A percentile compares a stretch with the other conserved stretches of the same genome.
phyloP scores from a whole-genome alignment of 148 eudicot species.

The Fagopyrum homotropicum region DNA sequence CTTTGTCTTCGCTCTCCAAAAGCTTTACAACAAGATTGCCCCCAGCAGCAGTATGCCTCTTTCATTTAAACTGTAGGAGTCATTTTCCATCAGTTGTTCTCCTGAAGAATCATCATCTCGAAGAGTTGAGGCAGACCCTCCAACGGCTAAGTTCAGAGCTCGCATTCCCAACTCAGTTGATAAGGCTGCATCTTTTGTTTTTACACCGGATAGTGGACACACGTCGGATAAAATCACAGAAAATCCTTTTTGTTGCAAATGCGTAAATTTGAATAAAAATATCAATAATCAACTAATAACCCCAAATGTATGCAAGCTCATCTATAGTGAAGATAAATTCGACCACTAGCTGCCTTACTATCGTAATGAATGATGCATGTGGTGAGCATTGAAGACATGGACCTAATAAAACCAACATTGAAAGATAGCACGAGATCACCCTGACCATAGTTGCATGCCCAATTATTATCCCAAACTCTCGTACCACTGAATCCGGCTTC shows the following conservation, averaged over 20 bases:
- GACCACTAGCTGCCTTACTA: not conserved
- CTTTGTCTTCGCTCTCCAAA: constrained; percentile 72
- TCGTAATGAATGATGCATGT: not conserved
- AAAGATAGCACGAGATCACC: not conserved
- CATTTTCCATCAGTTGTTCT: constrained; percentile 19
- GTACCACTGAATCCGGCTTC: not conserved
- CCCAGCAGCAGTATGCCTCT: constrained; percentile 50
- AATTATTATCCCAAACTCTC: not conserved
- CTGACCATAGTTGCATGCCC: not conserved
- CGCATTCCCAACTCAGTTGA: constrained; percentile 89
- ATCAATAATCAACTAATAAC: not conserved
- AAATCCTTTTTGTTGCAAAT: constrained; percentile 65
- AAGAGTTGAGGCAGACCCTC: constrained; percentile 29
- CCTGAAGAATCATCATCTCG: constrained; percentile 14
- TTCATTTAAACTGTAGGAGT: constrained; percentile 16
- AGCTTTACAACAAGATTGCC: constrained; percentile 83
- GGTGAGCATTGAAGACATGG: not conserved
- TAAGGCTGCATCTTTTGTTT: constrained; percentile 75
- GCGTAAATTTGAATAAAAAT: not conserved
- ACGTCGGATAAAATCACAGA: constrained; percentile 88
- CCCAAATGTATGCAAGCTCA: not conserved
- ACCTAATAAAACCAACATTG: not conserved
- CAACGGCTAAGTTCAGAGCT: constrained; percentile 79
- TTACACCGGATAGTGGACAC: constrained; percentile 90
- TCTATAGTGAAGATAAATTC: not conserved